A percentile compares a stretch with the other conserved stretches of the same genome.
Evolutionary conservation across 2,329 filamentous ascomycete species (phyloP).

Genomic region (Fusarium setosum): DNA sequence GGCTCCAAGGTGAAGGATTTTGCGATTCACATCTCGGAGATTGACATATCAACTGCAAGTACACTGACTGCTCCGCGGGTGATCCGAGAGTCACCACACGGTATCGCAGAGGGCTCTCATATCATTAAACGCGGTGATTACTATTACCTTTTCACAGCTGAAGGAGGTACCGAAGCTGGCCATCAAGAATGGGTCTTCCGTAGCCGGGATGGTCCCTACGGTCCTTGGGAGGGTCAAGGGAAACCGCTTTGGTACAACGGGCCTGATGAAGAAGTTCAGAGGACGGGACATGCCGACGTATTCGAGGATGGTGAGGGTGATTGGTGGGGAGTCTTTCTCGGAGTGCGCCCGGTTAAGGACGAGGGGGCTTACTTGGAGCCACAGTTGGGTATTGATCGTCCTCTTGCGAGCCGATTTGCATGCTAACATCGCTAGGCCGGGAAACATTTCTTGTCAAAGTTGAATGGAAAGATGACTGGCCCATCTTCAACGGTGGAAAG

Average conservation of each 20-base stretch:
- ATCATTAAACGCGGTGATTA: conserved; percentile 38
- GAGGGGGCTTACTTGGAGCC: conserved; percentile 30
- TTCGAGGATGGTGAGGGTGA: conserved; percentile 37
- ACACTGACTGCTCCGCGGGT: conserved; percentile 50
- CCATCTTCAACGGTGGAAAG: conserved; percentile 37
- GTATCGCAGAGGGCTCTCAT: conserved; percentile 55
- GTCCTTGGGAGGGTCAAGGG: conserved; percentile 59
- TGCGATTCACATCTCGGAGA: conserved; percentile 58
- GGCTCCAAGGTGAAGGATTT: conserved; percentile 61
- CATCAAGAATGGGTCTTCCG: conserved; percentile 65
- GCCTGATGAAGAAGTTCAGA: conserved; percentile 59
- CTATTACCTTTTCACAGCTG: conserved; percentile 42
- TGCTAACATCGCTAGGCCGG: conserved; percentile 32
- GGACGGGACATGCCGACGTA: conserved; percentile 44
- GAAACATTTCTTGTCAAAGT: conserved; percentile 41
- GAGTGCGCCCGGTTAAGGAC: conserved; percentile 29
- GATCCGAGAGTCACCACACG: conserved; percentile 51
- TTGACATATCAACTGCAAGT: conserved; percentile 55
- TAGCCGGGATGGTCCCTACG: conserved; percentile 54
- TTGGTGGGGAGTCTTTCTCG: conserved; percentile 40
- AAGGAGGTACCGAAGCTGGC: conserved; percentile 47
- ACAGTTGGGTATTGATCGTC: conserved; percentile 24
- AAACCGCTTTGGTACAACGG: conserved; percentile 51
- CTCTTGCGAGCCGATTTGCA: rapidly evolving
- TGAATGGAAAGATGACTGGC: conserved; percentile 41